Evolutionary conservation across 352 stramenopile species (phyloP).

Genomic region (Globisporangium abappressorium): DNA sequence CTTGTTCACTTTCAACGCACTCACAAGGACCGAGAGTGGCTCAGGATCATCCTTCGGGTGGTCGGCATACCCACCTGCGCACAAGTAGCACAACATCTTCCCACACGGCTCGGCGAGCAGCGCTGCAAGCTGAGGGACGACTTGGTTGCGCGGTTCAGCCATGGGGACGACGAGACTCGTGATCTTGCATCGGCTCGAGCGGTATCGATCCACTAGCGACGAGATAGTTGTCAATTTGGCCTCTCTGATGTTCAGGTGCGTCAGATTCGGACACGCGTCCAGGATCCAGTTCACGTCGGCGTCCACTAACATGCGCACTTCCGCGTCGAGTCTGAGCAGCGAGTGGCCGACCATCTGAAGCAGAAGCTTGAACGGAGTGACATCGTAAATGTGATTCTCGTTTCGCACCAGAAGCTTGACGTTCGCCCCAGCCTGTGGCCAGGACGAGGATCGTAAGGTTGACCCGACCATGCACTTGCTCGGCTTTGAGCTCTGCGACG

Average conservation of each 20-base stretch:
- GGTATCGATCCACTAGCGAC: neutral
- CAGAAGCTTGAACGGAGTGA: neutral
- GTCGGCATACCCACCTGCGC: neutral
- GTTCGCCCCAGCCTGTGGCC: neutral
- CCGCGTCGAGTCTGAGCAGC: neutral
- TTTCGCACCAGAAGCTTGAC: neutral
- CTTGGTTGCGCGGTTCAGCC: no score
- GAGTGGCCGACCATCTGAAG: neutral
- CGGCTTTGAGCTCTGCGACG: neutral
- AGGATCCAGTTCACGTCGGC: neutral
- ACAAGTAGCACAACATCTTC: neutral
- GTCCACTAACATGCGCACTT: neutral
- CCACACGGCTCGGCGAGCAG: neutral
- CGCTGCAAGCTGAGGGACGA: neutral
- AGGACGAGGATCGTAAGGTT: neutral
- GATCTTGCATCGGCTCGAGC: constrained; percentile 1
- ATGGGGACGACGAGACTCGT: neutral
- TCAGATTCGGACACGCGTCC: neutral
- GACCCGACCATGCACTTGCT: neutral
- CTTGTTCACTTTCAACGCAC: neutral
- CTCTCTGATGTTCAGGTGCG: neutral
- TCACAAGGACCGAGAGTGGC: neutral
- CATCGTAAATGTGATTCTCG: no score
- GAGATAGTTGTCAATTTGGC: neutral
- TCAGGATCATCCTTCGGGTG: neutral